phyloP scores from a whole-genome alignment of 768 basidiomycete species.

The Boletus insuetus region DNA sequence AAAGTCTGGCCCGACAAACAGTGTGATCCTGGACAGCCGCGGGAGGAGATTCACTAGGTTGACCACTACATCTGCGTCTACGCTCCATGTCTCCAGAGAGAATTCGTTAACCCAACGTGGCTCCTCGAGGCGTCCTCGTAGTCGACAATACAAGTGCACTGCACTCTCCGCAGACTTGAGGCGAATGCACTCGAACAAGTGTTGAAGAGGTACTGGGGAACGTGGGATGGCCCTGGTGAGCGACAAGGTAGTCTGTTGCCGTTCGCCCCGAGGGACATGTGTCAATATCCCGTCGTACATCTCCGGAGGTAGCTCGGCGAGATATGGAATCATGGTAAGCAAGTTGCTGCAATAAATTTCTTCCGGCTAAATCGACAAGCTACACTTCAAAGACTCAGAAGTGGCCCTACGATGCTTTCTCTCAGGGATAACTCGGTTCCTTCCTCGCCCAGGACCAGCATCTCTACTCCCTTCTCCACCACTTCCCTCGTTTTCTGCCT shows the following conservation, averaged over 20 bases:
- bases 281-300: slow-evolving; percentile 59
- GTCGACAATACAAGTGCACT: slow-evolving; percentile 52
- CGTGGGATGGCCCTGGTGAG: slow-evolving; percentile 63
- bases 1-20: slow-evolving; percentile 77
- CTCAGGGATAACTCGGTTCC: slow-evolving; percentile 27
- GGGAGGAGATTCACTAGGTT: slow-evolving; percentile 64
- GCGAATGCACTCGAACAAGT: slow-evolving; percentile 58
- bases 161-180: slow-evolving; percentile 52
- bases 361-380: not conserved
- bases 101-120: slow-evolving; percentile 47
- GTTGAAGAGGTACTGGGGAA: slow-evolving; percentile 51
- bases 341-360: not conserved
- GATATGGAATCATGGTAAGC: slow-evolving; percentile 15
- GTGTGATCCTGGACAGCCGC: slow-evolving; percentile 43
- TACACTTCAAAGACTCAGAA: slow-evolving; percentile 15
- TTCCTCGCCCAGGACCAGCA: slow-evolving; percentile 36
- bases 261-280: slow-evolving; percentile 43
- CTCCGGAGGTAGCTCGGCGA: slow-evolving; percentile 57
- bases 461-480: slow-evolving; percentile 48
- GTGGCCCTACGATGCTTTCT: slow-evolving; percentile 29
- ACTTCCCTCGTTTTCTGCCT: slow-evolving; percentile 46
- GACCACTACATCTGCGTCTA: slow-evolving; percentile 72
- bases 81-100: slow-evolving; percentile 59
- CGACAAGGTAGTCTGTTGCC: slow-evolving; percentile 54
- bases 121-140: slow-evolving; percentile 39